Evolutionary conservation across 345 rosid genomes (phyloP).

Genomic region (Trapa bicornis): DNA sequence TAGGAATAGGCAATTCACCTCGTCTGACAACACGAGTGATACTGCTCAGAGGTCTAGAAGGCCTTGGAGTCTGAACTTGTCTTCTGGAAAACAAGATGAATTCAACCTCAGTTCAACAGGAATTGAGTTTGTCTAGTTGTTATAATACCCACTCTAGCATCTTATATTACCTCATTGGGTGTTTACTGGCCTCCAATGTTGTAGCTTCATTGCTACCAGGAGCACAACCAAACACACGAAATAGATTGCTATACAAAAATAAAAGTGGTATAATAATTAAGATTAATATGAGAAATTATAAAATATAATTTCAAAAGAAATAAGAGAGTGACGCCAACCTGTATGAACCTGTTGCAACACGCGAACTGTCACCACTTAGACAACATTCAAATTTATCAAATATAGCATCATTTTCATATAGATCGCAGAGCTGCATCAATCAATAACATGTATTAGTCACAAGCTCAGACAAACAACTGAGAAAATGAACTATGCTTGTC

Average conservation of each 20-base stretch:
- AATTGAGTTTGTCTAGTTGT: neutral
- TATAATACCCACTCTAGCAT: neutral
- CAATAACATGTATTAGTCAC: conserved; percentile 6
- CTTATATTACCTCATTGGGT: conserved; percentile 74
- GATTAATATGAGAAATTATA: neutral
- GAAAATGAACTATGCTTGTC: neutral
- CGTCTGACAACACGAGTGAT: conserved; percentile 81
- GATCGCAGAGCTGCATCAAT: conserved; percentile 76
- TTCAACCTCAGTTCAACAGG: neutral
- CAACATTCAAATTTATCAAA: conserved; percentile 99
- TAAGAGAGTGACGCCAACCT: conserved; percentile 34
- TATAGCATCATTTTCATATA: conserved; percentile 94
- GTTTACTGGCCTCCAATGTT: conserved; percentile 97
- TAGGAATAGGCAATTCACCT: conserved; percentile 38
- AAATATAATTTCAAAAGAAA: neutral
- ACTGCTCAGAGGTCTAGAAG: conserved; percentile 63
- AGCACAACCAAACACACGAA: conserved; percentile 82
- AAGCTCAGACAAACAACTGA: conserved; percentile 4
- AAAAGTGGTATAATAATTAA: neutral
- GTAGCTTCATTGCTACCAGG: conserved; percentile 69
- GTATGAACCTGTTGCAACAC: conserved; percentile 97
- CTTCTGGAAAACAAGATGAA: conserved; percentile 36
- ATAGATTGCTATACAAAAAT: conserved; percentile 52
- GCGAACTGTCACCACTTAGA: conserved; percentile 79
- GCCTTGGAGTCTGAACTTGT: conserved; percentile 74